Conservation (phyloP, 768 basidiomycete species). For the Polyporus arcularius region DNA sequence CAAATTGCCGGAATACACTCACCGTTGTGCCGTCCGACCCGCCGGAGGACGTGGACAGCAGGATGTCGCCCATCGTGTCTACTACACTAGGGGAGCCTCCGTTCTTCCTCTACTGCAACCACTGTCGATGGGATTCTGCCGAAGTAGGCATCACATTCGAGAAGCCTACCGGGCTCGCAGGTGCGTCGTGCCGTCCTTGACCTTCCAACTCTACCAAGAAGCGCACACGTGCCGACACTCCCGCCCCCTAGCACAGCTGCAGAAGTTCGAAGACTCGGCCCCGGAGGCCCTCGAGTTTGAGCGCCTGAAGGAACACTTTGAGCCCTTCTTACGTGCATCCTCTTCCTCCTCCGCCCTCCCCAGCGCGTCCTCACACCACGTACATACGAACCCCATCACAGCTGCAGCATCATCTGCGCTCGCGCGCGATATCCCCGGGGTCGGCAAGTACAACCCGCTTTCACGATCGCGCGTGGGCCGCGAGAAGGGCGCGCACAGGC, state of each 20-base stretch:
- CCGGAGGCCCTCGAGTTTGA: conserved; percentile 90
- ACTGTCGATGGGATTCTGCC: conserved; percentile 94
- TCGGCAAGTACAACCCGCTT: conserved; percentile 74
- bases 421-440: conserved; percentile 83
- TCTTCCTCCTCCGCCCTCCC: conserved; percentile 67
- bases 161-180: conserved; percentile 93
- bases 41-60: conserved; percentile 59
- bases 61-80: conserved; percentile 48
- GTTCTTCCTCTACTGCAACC: conserved; percentile 88
- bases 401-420: conserved; percentile 88
- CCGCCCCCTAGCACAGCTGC: conserved; percentile 73
- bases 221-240: not conserved
- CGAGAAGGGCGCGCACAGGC: conserved; percentile 67
- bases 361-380: conserved; percentile 65
- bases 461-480: conserved; percentile 48
- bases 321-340: conserved; percentile 88
- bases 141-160: conserved; percentile 92
- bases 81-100: conserved; percentile 79
- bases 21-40: conserved; percentile 90
- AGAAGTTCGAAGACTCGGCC: conserved; percentile 85
- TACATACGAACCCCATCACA: conserved; percentile 80
- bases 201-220: conserved; percentile 1
- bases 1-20: conserved; percentile 87
- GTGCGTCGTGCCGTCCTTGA: conserved; percentile 43
- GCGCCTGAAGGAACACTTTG: conserved; percentile 94